A percentile compares a stretch with the other conserved stretches of the same genome.
These are phyloP conservation scores for Hypsizygus ulmarius DNA, from an alignment of 1,284 basidiomycete genomes.

Conservation along the genomic window DNA sequence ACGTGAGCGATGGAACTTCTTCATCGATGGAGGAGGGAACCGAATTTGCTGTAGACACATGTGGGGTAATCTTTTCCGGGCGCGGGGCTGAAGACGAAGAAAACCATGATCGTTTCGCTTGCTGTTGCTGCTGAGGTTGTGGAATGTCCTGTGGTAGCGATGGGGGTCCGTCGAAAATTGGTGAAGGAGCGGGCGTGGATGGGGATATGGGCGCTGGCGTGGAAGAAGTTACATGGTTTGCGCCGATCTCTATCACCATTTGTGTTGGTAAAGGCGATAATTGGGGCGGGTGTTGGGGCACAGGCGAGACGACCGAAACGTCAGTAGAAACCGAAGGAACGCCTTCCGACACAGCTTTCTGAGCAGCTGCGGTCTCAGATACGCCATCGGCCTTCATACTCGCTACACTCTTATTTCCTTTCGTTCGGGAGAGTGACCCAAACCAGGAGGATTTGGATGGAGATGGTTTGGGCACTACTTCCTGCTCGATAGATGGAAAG, in stretches of 20 bases:
- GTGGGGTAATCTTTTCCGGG: slow-evolving; percentile 2
- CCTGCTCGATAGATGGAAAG: background rate
- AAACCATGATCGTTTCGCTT: slow-evolving; percentile 22
- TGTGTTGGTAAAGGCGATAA: too few species aligned
- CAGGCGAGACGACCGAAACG: background rate
- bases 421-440: slow-evolving; percentile 21
- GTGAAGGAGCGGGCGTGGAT: slow-evolving; percentile 7
- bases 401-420: slow-evolving; percentile 15
- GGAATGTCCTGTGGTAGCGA: background rate
- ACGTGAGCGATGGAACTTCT: slow-evolving; percentile 17
- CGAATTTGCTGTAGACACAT: slow-evolving; percentile 11
- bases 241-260: too few species aligned
- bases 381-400: background rate
- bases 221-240: background rate
- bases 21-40: slow-evolving; percentile 25
- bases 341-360: background rate
- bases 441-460: slow-evolving; percentile 20
- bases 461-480: background rate
- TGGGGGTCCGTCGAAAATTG: background rate
- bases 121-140: background rate
- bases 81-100: slow-evolving; percentile 22
- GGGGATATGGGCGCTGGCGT: background rate
- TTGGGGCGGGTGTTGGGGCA: too few species aligned
- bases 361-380: background rate
- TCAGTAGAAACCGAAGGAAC: background rate